Conservation (phyloP, 768 basidiomycete genomes). For the Termitomyces sp. region DNA sequence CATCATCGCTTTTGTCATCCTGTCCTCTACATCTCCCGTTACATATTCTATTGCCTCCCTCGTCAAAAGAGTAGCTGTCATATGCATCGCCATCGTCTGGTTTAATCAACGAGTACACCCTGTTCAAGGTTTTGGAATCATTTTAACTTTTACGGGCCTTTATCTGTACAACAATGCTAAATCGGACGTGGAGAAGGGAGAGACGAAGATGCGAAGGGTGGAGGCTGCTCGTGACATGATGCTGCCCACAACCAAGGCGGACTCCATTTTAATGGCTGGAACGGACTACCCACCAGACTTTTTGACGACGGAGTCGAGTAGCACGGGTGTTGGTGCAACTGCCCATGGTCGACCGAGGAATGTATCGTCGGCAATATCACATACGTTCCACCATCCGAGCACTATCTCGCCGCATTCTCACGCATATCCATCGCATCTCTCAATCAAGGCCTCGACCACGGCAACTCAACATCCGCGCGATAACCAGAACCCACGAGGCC, state of each 20-base stretch:
- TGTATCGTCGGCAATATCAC: slow-evolving; percentile 22
- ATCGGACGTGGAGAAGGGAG: slow-evolving; percentile 86
- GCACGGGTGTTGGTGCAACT: slow-evolving; percentile 27
- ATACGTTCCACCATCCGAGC: slow-evolving; percentile 19
- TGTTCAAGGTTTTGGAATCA: slow-evolving; percentile 86
- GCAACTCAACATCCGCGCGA: slow-evolving; percentile 6
- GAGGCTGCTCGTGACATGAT: slow-evolving; percentile 66
- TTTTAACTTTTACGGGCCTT: slow-evolving; percentile 82
- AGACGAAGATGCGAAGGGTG: slow-evolving; percentile 78
- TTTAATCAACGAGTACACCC: slow-evolving; percentile 84
- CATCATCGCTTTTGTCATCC: slow-evolving; percentile 95
- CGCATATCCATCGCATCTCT: slow-evolving; percentile 7
- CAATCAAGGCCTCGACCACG: slow-evolving; percentile 12
- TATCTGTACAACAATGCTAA: slow-evolving; percentile 98
- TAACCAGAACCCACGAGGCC: not conserved
- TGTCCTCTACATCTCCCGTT: slow-evolving; percentile 94
- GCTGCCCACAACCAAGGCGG: slow-evolving; percentile 64
- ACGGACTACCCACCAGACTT: slow-evolving; percentile 32
- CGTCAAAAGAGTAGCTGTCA: slow-evolving; percentile 96
- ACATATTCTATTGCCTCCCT: slow-evolving; percentile 98
- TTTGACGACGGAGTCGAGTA: slow-evolving; percentile 26
- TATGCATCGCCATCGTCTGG: slow-evolving; percentile 97
- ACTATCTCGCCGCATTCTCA: slow-evolving; percentile 10
- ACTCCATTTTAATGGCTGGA: slow-evolving; percentile 45
- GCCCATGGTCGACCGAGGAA: slow-evolving; percentile 34